phyloP scores from a whole-genome alignment of 2,329 filamentous ascomycete genomes.

The Dothiorella sarmentorum region DNA sequence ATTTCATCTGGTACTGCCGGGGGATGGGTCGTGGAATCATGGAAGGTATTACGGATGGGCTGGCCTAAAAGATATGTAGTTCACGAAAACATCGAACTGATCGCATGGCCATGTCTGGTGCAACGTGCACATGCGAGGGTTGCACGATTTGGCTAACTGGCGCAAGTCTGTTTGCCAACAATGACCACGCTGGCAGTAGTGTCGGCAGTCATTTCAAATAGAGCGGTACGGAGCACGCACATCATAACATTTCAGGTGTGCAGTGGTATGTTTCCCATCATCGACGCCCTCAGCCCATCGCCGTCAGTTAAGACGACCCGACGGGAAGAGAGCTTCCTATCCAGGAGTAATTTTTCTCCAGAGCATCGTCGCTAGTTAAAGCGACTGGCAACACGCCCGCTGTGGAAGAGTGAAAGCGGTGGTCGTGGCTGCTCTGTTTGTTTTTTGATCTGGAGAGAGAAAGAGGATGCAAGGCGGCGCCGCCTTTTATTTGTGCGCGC shows the following conservation, averaged over 20 bases:
- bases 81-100: no score
- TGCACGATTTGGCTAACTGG: no score
- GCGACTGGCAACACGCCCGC: constrained; percentile 20
- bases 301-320: constrained; percentile 19
- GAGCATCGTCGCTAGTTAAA: constrained; percentile 14
- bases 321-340: constrained; percentile 19
- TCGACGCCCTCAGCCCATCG: constrained; percentile 19
- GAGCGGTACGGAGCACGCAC: background rate
- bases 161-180: no score
- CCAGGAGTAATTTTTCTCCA: constrained; percentile 19
- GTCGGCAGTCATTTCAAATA: no score
- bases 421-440: constrained; percentile 20
- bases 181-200: no score
- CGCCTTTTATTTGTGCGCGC: constrained; percentile 11
- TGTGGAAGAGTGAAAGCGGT: constrained; percentile 18
- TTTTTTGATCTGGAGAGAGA: constrained; percentile 18
- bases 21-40: no score
- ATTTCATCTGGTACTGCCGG: no score
- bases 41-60: no score
- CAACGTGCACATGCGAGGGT: background rate
- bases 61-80: no score
- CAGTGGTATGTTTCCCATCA: constrained; percentile 18
- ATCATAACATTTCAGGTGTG: background rate
- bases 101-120: background rate
- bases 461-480: constrained; percentile 1